These are phyloP conservation scores for Boechera stricta DNA, from an alignment of 345 rosid genomes.

Conservation along the genomic window DNA sequence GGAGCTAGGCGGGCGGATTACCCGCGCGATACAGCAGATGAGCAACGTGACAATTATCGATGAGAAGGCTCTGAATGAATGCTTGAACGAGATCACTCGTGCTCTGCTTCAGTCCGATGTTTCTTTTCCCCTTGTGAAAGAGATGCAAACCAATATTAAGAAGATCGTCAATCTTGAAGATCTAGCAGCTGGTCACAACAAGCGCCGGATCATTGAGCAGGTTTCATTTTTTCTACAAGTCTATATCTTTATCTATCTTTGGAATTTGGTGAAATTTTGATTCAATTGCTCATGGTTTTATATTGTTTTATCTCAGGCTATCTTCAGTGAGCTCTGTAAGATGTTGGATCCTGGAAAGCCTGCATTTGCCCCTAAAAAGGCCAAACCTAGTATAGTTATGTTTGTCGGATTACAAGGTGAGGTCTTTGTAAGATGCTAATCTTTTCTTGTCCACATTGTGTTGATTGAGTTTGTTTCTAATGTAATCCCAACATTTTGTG, in stretches of 20 bases:
- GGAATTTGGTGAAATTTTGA: not conserved
- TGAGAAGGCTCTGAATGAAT: slow-evolving; percentile 82
- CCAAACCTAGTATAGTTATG: slow-evolving; percentile 78
- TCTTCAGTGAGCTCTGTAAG: slow-evolving; percentile 85
- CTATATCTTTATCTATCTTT: not conserved
- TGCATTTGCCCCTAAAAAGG: slow-evolving; percentile 78
- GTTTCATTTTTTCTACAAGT: slow-evolving; percentile 35
- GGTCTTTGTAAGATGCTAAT: not conserved
- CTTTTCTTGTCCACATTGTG: not conserved
- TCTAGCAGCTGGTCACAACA: slow-evolving; percentile 95
- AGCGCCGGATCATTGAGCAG: slow-evolving; percentile 76
- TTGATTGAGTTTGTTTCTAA: not conserved
- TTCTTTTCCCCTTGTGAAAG: slow-evolving; percentile 89
- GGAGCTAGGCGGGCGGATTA: slow-evolving; percentile 84
- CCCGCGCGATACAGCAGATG: slow-evolving; percentile 98
- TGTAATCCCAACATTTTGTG: not conserved
- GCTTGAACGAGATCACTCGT: slow-evolving; percentile 90
- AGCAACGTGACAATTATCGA: slow-evolving; percentile 93
- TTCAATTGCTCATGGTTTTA: not conserved
- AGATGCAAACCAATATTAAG: slow-evolving; percentile 86
- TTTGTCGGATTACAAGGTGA: slow-evolving; percentile 82
- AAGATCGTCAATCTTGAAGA: slow-evolving; percentile 90
- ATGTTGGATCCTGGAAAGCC: slow-evolving; percentile 95
- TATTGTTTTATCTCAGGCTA: slow-evolving; percentile 56
- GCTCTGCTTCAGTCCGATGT: slow-evolving; percentile 92